Conservation (phyloP, 1,284 basidiomycete genomes). For the Paramarasmius palmivorus region DNA sequence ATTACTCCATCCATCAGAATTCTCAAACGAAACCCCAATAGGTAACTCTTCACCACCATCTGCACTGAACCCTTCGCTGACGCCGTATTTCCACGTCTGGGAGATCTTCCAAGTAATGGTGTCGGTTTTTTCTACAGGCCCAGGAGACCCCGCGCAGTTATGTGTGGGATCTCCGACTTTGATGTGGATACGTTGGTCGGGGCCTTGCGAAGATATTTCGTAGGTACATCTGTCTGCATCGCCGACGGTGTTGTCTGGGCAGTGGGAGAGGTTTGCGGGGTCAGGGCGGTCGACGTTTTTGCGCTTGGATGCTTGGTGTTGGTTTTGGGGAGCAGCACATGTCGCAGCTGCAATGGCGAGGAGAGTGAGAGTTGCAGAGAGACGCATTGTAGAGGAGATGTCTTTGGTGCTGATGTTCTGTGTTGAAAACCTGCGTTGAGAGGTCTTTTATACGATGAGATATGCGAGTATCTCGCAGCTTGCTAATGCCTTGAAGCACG, state of each 20-base stretch:
- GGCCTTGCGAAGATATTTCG: not conserved
- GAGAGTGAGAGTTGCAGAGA: no score
- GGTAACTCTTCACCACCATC: not conserved
- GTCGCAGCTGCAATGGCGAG: no score
- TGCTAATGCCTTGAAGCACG: no score
- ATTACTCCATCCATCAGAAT: constrained; percentile 1
- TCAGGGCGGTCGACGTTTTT: constrained; percentile 2
- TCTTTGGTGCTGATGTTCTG: no score
- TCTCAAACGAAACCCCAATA: constrained; percentile 1
- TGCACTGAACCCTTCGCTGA: not conserved
- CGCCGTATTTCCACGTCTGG: not conserved
- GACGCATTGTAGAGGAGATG: no score
- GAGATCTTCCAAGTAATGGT: not conserved
- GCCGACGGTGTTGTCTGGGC: not conserved
- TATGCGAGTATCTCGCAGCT: no score
- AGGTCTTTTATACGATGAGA: no score
- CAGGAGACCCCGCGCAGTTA: not conserved
- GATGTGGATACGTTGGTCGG: not conserved
- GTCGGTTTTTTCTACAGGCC: not conserved
- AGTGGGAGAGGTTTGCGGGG: not conserved
- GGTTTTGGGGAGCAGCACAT: no score
- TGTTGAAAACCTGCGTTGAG: no score
- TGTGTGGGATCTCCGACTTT: not conserved
- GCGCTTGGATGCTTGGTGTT: no score
- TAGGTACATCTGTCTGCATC: not conserved